Evolutionary conservation across 2,329 filamentous ascomycete genomes (phyloP).

Genomic region (Fusarium lyarnte): DNA sequence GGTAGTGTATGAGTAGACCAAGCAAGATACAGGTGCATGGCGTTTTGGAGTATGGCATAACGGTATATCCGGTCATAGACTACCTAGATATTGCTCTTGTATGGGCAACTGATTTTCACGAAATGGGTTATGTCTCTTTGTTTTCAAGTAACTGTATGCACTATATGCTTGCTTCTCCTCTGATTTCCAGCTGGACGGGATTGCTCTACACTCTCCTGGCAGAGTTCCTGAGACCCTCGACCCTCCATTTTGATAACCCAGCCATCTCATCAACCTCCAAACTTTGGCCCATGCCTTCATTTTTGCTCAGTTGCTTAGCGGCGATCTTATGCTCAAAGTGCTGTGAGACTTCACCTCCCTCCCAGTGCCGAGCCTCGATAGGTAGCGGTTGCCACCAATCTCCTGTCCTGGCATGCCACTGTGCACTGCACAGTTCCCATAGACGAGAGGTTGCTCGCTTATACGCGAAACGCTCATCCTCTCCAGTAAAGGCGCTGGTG

Average conservation of each 20-base stretch:
- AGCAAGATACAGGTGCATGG: conserved; percentile 39
- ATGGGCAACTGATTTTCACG: conserved; percentile 23
- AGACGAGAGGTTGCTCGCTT: conserved; percentile 79
- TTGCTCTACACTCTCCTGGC: conserved; percentile 23
- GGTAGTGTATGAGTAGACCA: conserved; percentile 26
- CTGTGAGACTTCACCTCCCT: conserved; percentile 51
- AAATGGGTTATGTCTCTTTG: conserved; percentile 4
- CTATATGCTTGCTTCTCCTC: not conserved
- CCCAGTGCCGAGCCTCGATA: conserved; percentile 73
- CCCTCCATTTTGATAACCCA: conserved; percentile 51
- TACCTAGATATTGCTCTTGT: conserved; percentile 28
- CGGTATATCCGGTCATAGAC: conserved; percentile 40
- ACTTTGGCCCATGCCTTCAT: conserved; percentile 49
- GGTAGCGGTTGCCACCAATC: conserved; percentile 79
- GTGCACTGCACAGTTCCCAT: conserved; percentile 81
- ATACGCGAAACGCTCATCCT: conserved; percentile 85
- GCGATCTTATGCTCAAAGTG: conserved; percentile 20
- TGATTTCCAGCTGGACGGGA: not conserved
- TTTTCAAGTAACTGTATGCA: not conserved
- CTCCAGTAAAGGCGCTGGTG: conserved; percentile 75
- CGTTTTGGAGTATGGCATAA: conserved; percentile 43
- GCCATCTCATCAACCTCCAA: conserved; percentile 51
- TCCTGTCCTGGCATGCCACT: conserved; percentile 74
- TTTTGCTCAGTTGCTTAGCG: conserved; percentile 1
- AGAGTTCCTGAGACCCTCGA: conserved; percentile 47